These are phyloP conservation scores for Leishmania tarentolae DNA, from an alignment of 208 protist species.

Conservation along the genomic window DNA sequence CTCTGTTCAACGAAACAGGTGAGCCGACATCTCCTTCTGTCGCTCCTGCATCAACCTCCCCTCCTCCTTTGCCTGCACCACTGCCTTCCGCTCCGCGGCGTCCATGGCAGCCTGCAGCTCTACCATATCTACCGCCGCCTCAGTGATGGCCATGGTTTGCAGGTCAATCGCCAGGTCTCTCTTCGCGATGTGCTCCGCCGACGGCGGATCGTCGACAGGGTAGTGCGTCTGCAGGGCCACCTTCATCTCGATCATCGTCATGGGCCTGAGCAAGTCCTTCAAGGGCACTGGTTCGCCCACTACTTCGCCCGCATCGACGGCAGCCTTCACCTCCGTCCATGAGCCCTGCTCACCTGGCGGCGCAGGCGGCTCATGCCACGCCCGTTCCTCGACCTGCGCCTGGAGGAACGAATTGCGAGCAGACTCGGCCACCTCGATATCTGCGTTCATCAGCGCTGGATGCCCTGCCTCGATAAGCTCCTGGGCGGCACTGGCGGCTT, in stretches of 20 bases:
- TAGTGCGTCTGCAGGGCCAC: constrained; percentile 37
- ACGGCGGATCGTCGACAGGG: constrained; percentile 76
- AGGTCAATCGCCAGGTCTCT: constrained; percentile 52
- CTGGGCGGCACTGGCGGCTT: constrained; percentile 49
- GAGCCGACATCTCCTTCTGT: constrained; percentile 51
- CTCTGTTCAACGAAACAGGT: constrained; percentile 32
- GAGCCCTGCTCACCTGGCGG: constrained; percentile 86
- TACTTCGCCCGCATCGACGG: constrained; percentile 66
- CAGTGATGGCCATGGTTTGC: constrained; percentile 76
- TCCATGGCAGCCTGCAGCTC: constrained; percentile 40
- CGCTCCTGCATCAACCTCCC: constrained; percentile 23
- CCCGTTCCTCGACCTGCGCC: constrained; percentile 83
- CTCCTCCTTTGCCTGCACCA: constrained; percentile 28
- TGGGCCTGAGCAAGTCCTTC: constrained; percentile 62
- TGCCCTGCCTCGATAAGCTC: constrained; percentile 82
- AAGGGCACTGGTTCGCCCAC: constrained; percentile 59
- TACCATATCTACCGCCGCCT: constrained; percentile 62
- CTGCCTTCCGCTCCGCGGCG: constrained; percentile 29
- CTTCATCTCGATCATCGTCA: constrained; percentile 82
- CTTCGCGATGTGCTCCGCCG: constrained; percentile 63
- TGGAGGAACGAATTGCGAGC: constrained; percentile 78
- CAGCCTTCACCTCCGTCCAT: constrained; percentile 85
- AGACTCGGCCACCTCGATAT: constrained; percentile 71
- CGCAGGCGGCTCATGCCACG: constrained; percentile 86
- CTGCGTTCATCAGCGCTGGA: constrained; percentile 56